Base-by-base conservation (phyloP, 2,329 filamentous ascomycete species). In the Colletotrichum sp. region DNA sequence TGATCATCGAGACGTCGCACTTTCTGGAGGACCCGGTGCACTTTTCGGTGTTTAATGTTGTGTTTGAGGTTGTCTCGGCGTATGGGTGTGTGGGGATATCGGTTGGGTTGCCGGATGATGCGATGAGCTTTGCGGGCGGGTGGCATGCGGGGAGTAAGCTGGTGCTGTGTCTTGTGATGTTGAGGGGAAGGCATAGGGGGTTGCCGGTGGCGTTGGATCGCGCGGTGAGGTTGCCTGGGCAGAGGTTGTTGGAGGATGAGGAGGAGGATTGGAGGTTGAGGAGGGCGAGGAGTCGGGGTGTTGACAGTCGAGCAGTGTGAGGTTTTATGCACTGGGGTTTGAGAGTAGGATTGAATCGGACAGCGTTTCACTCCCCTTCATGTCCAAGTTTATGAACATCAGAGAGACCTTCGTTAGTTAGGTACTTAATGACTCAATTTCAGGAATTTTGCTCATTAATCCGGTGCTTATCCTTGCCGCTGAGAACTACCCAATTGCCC, bases 31-130 rank as follows among this genome's bases (percentile, higher is more conserved):
- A 91, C 69, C 90, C 91, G 0, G 83, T 83, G 10, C 88, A 81
- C 55, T 93, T 89, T 81, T 89, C 89, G 24, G 88, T 92, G 7
- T 93, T 93, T 81, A 92, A 91, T 78, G 87, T 93, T 72, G 80
- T 90, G 3, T 92, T 92, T 75, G 90, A 92, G 80, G 88, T 91
- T 10, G 87, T 90, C 3, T 89, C 87, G 2, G 90, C 86, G 4
- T 93, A 93, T 79, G 91, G 90, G 8, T 91, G 89, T 68, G 91
- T 93, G n/a, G 92, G 92, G 6, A 85, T 93, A 18, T 90, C 88
- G 30, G 87, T 90, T 2, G 92, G 92, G 1, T 83, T 91, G 26
- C 90, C 91, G 1, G 84, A 86, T 12, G 83, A 88, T 72, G 87
- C 88, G 64, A 91, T 89, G 79, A 91, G 89, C 68, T 90, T 93